Evolutionary conservation across 441 rosid species (phyloP).

Genomic region (Corymbia citriodora): DNA sequence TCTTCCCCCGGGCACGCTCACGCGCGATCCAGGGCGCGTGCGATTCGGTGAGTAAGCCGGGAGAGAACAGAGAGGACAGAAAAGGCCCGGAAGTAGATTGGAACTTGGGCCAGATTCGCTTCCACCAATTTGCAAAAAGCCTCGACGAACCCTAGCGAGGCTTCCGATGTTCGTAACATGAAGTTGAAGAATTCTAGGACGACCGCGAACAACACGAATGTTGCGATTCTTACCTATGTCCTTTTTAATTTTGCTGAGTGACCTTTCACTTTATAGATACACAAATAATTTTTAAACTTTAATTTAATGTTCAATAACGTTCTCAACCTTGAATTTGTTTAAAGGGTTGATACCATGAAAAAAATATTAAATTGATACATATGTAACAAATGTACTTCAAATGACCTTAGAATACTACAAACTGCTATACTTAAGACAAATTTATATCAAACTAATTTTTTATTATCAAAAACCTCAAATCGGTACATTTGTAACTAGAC

Average conservation of each 20-base stretch:
- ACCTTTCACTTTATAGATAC: neutral
- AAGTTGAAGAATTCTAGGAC: neutral
- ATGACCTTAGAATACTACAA: no score
- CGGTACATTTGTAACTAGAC: no score
- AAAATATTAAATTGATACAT: no score
- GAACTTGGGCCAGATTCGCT: neutral
- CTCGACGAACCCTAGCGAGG: neutral
- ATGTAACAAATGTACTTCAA: no score
- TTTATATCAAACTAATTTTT: no score
- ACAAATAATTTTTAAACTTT: no score
- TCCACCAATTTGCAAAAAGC: neutral
- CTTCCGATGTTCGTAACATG: neutral
- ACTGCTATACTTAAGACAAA: no score
- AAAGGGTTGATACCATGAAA: no score
- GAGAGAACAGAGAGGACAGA: neutral
- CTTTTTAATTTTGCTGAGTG: neutral
- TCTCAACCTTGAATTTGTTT: no score
- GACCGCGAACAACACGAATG: neutral
- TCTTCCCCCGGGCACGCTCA: neutral
- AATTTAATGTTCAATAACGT: fast-evolving
- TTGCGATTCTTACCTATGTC: neutral
- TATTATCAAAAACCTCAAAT: no score
- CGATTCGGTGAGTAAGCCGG: fast-evolving
- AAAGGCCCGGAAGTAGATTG: neutral
- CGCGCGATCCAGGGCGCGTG: neutral